Evolutionary conservation across 2,329 filamentous ascomycete species (phyloP).

Genomic region (Ophiostoma sp.): DNA sequence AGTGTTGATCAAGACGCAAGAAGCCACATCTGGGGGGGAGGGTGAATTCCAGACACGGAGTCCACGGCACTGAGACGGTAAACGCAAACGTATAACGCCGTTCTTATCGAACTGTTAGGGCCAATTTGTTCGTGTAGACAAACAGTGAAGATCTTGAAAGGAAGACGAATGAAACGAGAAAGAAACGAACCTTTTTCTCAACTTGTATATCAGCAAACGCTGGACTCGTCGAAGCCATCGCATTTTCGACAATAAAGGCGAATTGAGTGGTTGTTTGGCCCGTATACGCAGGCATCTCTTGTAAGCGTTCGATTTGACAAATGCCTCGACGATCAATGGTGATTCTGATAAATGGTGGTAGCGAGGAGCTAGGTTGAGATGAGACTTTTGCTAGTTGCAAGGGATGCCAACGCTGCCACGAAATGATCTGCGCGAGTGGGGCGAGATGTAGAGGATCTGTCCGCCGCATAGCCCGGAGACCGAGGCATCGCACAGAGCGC

Average conservation of each 20-base stretch:
- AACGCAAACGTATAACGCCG: constrained; percentile 13
- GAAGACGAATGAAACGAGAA: not conserved
- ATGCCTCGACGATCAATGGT: constrained; percentile 12
- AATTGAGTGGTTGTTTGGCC: not conserved
- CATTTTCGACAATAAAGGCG: constrained; percentile 15
- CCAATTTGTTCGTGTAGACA: constrained; percentile 10
- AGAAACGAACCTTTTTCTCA: constrained; percentile 16
- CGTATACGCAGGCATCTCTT: not conserved
- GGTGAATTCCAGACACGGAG: constrained; percentile 14
- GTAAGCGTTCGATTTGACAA: not conserved
- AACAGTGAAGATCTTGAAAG: not conserved
- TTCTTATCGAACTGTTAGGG: constrained; percentile 9
- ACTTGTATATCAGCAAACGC: constrained; percentile 12
- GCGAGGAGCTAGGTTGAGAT: not conserved
- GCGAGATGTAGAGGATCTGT: not conserved
- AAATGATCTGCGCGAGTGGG: constrained; percentile 5
- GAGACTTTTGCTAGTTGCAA: constrained; percentile 9
- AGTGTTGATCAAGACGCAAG: constrained; percentile 11
- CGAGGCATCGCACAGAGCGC: constrained; percentile 16
- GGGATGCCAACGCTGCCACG: constrained; percentile 14
- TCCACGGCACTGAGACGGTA: constrained; percentile 4
- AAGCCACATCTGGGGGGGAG: constrained; percentile 1
- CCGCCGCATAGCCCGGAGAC: not conserved
- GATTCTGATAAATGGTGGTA: constrained; percentile 9
- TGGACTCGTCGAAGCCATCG: not conserved